Percentiles rank a stretch among this genome's conserved stretches.
These are phyloP conservation scores for Verticillium dahliae DNA, from an alignment of 2,329 filamentous ascomycete genomes.

Conservation along the genomic window DNA sequence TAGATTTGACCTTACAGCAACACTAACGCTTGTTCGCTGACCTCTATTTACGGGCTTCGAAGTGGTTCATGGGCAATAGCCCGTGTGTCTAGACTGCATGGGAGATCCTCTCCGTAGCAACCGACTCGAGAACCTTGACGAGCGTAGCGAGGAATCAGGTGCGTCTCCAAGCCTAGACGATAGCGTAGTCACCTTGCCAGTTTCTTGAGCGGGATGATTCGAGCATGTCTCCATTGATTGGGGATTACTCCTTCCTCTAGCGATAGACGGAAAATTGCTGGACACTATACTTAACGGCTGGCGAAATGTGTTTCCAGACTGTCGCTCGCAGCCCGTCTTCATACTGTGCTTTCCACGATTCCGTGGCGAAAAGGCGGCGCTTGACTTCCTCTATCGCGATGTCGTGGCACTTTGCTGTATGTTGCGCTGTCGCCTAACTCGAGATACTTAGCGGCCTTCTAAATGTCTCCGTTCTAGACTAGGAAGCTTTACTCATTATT, in stretches of 20 bases:
- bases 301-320: conserved; percentile 13
- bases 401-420: too few relatives aligned
- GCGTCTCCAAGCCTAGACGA: conserved; percentile 16
- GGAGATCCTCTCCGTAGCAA: not conserved
- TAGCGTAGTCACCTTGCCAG: conserved; percentile 17
- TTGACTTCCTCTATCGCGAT: conserved; percentile 15
- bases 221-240: conserved; percentile 7
- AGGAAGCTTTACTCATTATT: too few relatives aligned
- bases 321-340: conserved; percentile 10
- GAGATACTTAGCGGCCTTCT: too few relatives aligned
- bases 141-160: conserved; percentile 19
- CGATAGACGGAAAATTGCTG: conserved; percentile 11
- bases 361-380: conserved; percentile 11
- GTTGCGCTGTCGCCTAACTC: too few relatives aligned
- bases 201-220: conserved; percentile 22
- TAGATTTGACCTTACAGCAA: conserved; percentile 2
- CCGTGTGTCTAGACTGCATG: not conserved
- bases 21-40: conserved; percentile 1
- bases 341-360: conserved; percentile 13
- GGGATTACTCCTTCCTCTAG: not conserved
- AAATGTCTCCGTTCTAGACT: too few relatives aligned
- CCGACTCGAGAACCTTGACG: conserved; percentile 13
- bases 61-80: conserved; percentile 1
- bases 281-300: conserved; percentile 6
- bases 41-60: not conserved